These are phyloP conservation scores for Galerina sulciceps DNA, from an alignment of 768 basidiomycete genomes.

Conservation along the genomic window DNA sequence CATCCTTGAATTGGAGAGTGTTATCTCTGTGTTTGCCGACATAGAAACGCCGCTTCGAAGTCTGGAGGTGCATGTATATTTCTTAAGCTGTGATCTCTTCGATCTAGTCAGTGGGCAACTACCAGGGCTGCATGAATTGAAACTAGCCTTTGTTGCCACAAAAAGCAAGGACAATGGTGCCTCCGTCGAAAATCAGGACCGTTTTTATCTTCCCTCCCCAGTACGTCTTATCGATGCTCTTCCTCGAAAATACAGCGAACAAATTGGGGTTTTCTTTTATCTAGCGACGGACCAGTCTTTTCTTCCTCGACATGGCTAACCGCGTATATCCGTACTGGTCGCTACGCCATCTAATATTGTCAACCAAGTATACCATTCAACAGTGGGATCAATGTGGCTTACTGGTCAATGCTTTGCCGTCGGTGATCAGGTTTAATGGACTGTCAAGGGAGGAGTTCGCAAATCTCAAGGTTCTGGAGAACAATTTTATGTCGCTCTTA, in stretches of 20 bases:
- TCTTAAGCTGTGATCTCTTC: constrained; percentile 1
- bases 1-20: background rate
- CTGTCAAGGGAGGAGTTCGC: background rate
- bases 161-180: background rate
- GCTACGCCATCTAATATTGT: constrained; percentile 1
- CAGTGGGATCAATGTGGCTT: constrained; percentile 1
- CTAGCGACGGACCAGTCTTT: background rate
- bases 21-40: background rate
- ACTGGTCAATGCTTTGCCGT: constrained; percentile 1
- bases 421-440: constrained; percentile 6
- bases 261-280: background rate
- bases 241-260: background rate
- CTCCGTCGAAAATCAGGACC: background rate
- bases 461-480: background rate
- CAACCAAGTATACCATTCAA: background rate
- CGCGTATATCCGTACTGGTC: background rate
- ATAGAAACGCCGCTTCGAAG: background rate
- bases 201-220: background rate
- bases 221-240: background rate
- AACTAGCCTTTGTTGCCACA: background rate
- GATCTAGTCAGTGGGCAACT: background rate
- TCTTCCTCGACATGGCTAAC: background rate
- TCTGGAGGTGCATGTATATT: background rate
- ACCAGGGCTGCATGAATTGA: background rate
- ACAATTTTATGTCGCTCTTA: too few relatives aligned